Conservation (phyloP, 176 grass and related monocot genomes). For the Oryza brachyantha region DNA sequence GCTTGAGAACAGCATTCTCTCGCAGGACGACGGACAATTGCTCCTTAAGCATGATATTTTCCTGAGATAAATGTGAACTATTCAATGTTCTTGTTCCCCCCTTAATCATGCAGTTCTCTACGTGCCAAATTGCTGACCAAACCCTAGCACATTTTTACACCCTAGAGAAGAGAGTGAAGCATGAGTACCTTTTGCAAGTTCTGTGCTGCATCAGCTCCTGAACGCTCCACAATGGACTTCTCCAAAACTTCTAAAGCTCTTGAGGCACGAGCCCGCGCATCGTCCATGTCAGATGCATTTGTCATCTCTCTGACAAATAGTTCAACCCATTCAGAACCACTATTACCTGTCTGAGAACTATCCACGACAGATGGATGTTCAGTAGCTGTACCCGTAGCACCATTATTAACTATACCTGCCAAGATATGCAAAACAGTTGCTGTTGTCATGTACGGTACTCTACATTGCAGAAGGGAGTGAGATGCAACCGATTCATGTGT, state of each 20-base stretch:
- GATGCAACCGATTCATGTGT: not conserved
- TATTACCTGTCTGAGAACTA: constrained; percentile 33
- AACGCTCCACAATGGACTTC: constrained; percentile 51
- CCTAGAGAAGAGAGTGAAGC: not conserved
- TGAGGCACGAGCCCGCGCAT: constrained; percentile 62
- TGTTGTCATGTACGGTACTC: not conserved
- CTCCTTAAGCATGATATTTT: constrained; percentile 82
- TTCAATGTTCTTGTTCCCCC: not conserved
- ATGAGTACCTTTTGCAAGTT: constrained; percentile 61
- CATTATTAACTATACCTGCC: constrained; percentile 43
- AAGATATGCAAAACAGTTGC: constrained; percentile 3
- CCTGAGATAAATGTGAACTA: constrained; percentile 32
- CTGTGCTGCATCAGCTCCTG: constrained; percentile 44
- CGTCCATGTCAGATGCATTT: constrained; percentile 57
- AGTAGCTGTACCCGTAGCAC: constrained; percentile 20
- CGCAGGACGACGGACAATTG: constrained; percentile 52
- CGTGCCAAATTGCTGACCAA: not conserved
- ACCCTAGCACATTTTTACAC: not conserved
- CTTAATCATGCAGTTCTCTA: not conserved
- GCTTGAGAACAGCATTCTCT: constrained; percentile 72
- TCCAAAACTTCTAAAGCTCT: constrained; percentile 72
- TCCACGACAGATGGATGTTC: constrained; percentile 30
- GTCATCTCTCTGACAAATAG: constrained; percentile 81
- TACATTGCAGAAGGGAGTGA: not conserved
- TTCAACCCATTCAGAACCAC: constrained; percentile 69